Evolutionary conservation across 768 basidiomycete species (phyloP).

Genomic region (Collybia sordida): DNA sequence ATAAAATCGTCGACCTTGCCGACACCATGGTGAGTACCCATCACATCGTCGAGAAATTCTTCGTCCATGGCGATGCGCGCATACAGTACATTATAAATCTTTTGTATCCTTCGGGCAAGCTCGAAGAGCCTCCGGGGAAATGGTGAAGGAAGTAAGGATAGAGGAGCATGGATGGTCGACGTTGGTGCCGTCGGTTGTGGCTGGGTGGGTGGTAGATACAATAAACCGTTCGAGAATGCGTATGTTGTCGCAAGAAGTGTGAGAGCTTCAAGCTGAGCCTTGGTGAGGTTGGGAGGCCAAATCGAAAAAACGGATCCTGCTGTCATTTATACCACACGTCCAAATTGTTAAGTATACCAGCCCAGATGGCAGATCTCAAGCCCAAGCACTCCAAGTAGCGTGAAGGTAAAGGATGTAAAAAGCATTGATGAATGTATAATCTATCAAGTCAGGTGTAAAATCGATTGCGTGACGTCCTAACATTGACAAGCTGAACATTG

Average conservation of each 20-base stretch:
- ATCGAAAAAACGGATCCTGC: constrained; percentile 43
- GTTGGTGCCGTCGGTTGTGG: constrained; percentile 53
- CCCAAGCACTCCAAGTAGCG: constrained; percentile 1
- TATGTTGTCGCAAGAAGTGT: constrained; percentile 73
- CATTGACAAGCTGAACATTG: no score
- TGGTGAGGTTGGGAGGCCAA: constrained; percentile 77
- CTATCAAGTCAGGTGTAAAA: constrained; percentile 12
- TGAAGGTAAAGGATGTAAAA: neutral
- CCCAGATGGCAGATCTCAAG: no score
- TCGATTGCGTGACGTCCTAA: constrained; percentile 13
- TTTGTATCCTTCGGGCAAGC: constrained; percentile 66
- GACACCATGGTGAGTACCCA: constrained; percentile 79
- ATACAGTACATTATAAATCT: constrained; percentile 82
- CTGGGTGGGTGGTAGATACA: constrained; percentile 67
- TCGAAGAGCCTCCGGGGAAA: constrained; percentile 75
- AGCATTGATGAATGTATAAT: neutral
- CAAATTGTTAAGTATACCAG: no score
- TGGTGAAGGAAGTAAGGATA: constrained; percentile 86
- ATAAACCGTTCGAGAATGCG: constrained; percentile 80
- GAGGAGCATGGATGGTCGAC: constrained; percentile 87
- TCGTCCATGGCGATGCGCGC: constrained; percentile 78
- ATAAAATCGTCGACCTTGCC: constrained; percentile 86
- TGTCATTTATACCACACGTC: constrained; percentile 9
- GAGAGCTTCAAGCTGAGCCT: constrained; percentile 57
- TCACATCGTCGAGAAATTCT: constrained; percentile 77